Base-by-base conservation (phyloP, 1,284 basidiomycete species). In the Inonotus obliquus region DNA sequence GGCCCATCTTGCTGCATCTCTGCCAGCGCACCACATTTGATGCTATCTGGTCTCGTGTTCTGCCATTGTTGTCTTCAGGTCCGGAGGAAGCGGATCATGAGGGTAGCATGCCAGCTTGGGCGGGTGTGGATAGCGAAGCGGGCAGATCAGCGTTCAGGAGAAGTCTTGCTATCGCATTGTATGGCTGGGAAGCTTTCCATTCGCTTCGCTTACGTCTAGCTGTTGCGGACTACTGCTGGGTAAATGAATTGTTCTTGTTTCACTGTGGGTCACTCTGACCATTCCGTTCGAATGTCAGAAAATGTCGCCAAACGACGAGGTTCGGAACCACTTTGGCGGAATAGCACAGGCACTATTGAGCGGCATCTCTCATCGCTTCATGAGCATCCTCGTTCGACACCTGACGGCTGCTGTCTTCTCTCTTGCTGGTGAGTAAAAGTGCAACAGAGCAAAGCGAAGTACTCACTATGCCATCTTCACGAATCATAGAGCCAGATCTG, bases 151-250 rank as follows among this genome's bases (percentile, higher is more conserved):
- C 75, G 25, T 80, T 88, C 64, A 75, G 79, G 52, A 70, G 69
- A 41, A 84, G 83, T 62, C 68, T 90, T 14, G 67, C 72, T 0
- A 76, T 75, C 19, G 80, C 86, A 69, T 71, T 91, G 27, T 89
- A 84, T 69, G 86, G 87, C 2, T 84, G 79, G 76, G 77, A 82
- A 61, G 69, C 70, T 51, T 68, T 87, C 23, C 70, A 81, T 47
- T 77, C 76, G 0, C 72, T 84, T 51, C 79, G 86, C 48, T 75
- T 88, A 72, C 76, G 79, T 53, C 75, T 89, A 59, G 77, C 79
- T 9, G 67, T 89, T 27, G 81, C 86, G 0, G 82, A 84, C 71
- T 84, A 82, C 66, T 81, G 82, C 64, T 85, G 86, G 83, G 88
- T 89, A 61, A 49, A 73, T 10, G 41, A 48, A 19, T 11, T 48